Conservation (phyloP, 2,329 filamentous ascomycete genomes). For the Penicillium sp. region DNA sequence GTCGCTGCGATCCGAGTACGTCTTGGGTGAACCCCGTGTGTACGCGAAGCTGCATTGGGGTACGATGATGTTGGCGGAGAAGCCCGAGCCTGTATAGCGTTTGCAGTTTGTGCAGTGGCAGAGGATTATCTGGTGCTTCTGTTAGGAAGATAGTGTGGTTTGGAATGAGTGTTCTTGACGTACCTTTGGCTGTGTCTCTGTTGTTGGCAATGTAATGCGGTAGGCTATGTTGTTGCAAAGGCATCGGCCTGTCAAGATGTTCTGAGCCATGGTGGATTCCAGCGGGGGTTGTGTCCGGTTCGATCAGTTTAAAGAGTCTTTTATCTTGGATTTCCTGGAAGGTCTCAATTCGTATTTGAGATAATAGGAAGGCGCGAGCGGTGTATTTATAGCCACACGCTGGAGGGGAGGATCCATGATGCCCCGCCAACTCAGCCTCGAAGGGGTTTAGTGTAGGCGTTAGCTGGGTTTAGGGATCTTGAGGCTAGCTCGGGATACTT, state of each 20-base stretch:
- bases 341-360: not conserved
- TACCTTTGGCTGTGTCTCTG: conserved; percentile 20
- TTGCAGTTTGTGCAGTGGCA: conserved; percentile 31
- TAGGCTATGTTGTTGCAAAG: conserved; percentile 1
- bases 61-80: conserved; percentile 28
- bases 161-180: not conserved
- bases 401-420: not conserved
- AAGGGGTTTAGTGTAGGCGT: not conserved
- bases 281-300: not conserved
- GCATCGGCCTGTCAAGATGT: not conserved
- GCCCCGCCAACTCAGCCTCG: not conserved
- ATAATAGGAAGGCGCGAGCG: not conserved
- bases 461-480: not conserved
- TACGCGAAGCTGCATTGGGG: conserved; percentile 15
- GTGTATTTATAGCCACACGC: not conserved
- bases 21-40: conserved; percentile 22
- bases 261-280: not conserved
- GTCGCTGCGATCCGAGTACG: conserved; percentile 19
- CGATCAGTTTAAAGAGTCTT: not conserved
- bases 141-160: not conserved
- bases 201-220: not conserved
- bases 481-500: too few species aligned
- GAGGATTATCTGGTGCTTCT: conserved; percentile 15
- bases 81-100: conserved; percentile 27
- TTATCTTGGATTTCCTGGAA: not conserved